Percentiles rank a stretch among this genome's conserved stretches.
phyloP scores from a whole-genome alignment of 176 grass and related monocot species.

The Juncus inflexus region DNA sequence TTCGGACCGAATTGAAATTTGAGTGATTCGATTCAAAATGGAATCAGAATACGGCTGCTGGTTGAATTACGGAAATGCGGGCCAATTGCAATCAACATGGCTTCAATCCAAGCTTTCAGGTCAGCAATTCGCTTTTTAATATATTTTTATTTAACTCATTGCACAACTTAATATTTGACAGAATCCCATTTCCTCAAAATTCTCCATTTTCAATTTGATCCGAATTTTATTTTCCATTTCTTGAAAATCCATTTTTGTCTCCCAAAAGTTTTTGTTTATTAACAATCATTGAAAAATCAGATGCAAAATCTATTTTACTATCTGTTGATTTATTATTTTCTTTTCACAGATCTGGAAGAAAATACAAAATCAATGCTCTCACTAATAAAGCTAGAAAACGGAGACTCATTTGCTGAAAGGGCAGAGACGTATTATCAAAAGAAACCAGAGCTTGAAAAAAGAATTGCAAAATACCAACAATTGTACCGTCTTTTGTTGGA shows the following conservation, averaged over 20 bases:
- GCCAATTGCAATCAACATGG: conserved; percentile 1
- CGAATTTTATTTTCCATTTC: background rate
- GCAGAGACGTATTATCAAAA: conserved; percentile 21
- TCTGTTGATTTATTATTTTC: too few species aligned
- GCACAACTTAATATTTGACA: background rate
- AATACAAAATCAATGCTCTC: conserved; percentile 29
- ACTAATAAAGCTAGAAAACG: conserved; percentile 19
- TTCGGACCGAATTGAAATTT: background rate
- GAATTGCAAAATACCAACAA: conserved; percentile 21
- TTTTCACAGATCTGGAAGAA: conserved; percentile 24
- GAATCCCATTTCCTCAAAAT: background rate
- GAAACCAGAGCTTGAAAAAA: conserved; percentile 21
- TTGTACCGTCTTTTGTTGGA: conserved; percentile 23
- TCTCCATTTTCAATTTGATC: background rate
- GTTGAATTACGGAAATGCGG: conserved; percentile 6
- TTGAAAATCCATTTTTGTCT: too few species aligned
- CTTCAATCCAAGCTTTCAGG: conserved; percentile 27
- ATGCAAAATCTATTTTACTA: too few species aligned
- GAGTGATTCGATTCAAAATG: background rate
- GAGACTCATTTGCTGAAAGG: background rate
- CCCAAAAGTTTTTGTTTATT: background rate
- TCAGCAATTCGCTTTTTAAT: too few species aligned
- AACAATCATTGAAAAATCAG: background rate
- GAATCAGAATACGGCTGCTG: conserved; percentile 5
- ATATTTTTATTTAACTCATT: too few species aligned